phyloP scores from a whole-genome alignment of 306 rosid genomes.

The Begonia peltatifolia region DNA sequence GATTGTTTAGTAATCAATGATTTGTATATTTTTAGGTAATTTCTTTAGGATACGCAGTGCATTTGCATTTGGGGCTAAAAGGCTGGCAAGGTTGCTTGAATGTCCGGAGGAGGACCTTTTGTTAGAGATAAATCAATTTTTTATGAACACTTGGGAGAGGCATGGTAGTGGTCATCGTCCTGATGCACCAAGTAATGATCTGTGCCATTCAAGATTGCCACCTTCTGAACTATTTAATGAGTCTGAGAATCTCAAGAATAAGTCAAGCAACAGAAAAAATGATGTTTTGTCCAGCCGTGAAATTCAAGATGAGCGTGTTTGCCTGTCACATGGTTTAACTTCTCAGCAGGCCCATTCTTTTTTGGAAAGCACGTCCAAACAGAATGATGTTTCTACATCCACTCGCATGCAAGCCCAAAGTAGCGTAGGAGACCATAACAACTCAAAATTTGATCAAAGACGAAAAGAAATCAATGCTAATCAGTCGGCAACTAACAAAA shows the following conservation, averaged over 20 bases:
- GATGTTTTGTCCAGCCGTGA: constrained; percentile 26
- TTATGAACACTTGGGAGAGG: constrained; percentile 91
- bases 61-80: constrained; percentile 88
- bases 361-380: constrained; percentile 28
- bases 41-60: constrained; percentile 99
- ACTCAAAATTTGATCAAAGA: constrained; percentile 32
- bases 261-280: constrained; percentile 23
- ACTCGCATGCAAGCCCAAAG: constrained; percentile 38
- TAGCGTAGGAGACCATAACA: constrained; percentile 37
- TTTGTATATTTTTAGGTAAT: constrained; percentile 49
- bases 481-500: constrained; percentile 35
- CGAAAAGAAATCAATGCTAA: constrained; percentile 34
- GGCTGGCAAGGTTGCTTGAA: constrained; percentile 73
- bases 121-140: constrained; percentile 86
- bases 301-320: constrained; percentile 22
- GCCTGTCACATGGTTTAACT: constrained; percentile 22
- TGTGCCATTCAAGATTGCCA: constrained; percentile 34
- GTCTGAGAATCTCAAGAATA: constrained; percentile 36
- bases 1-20: no score
- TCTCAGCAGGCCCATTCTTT: constrained; percentile 38
- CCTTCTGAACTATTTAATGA: constrained; percentile 32
- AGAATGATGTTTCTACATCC: constrained; percentile 25
- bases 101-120: constrained; percentile 65
- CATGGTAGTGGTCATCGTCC: constrained; percentile 97
- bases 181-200: constrained; percentile 68